Evolutionary conservation across 345 rosid genomes (phyloP), one percentile per base, ranked within the genome.

Genomic region (Aquilaria sinensis): DNA sequence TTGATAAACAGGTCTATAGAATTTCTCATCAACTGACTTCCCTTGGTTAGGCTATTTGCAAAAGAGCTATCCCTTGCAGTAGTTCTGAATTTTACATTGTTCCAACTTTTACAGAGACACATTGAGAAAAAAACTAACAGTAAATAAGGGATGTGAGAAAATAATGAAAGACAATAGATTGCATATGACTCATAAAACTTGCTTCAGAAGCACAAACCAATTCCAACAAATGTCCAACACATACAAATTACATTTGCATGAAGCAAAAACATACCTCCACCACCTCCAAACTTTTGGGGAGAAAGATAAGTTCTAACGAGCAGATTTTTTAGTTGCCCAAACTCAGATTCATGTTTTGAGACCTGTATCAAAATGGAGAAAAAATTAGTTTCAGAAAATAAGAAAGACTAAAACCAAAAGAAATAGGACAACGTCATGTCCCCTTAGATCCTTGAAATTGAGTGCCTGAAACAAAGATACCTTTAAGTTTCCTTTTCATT

Each of bases 301-400:
- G 77, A 73, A 71, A 76, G 52, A 76, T 73, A 70, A 64, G 75
- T 67, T 75, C 82, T 77, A 47, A 57, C 53, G n/a, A 84, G 65
- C 60, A 77, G 75, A 70, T 66, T 72, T 65, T 62, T 77, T 31
- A 74, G 69, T n/a, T 73, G 76, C 50, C 70, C 73, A 62, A 76
- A 65, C 66, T 81, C 83, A 13, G 73, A 75, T 61, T 72, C 84
- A 62, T 79, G 79, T 57, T 76, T 75, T 52, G 87, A 66, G 68
- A 73, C 89, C 98, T 88, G 79, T 52, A 32, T 48, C 49, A 57
- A 56, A 54, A 60, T 15, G 13, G 31, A 32, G 9, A 62, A 2
- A 1, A 45, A 67, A 47, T 31, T 51, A 4, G 8, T 7, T 31
- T 9, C 14, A 16, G 37, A 23, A 29, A 63, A 37, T 52, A 59